Conservation (phyloP, 2,329 filamentous ascomycete species). For the Didymella pomorum region DNA sequence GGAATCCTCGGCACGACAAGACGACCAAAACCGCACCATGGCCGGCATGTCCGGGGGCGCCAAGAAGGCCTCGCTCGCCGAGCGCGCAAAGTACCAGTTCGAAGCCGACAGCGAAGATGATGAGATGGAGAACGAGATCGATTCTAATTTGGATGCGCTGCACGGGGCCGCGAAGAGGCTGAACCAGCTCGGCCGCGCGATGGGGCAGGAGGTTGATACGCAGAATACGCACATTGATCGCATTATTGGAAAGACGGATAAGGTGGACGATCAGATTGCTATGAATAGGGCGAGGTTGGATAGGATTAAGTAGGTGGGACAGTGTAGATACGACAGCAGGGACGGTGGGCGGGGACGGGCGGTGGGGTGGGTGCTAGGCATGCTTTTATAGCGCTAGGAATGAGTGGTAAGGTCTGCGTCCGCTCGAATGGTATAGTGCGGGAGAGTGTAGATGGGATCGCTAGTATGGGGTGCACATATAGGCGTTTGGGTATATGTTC, state of each 20-base stretch:
- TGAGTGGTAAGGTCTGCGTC: too few species aligned
- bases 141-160: slow-evolving; percentile 60
- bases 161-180: slow-evolving; percentile 71
- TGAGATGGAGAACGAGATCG: slow-evolving; percentile 67
- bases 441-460: not conserved
- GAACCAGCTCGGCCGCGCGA: slow-evolving; percentile 76
- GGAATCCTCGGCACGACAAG: slow-evolving; percentile 41
- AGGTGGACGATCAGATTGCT: slow-evolving; percentile 77
- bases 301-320: slow-evolving; percentile 64
- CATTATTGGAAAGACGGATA: slow-evolving; percentile 84
- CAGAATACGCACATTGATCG: slow-evolving; percentile 81
- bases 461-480: not conserved
- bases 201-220: slow-evolving; percentile 75
- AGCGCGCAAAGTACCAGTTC: slow-evolving; percentile 48
- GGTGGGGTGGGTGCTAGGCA: too few species aligned
- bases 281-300: slow-evolving; percentile 78
- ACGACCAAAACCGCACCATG: slow-evolving; percentile 31
- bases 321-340: too few species aligned
- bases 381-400: too few species aligned
- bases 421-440: too few species aligned
- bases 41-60: slow-evolving; percentile 22
- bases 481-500: not conserved
- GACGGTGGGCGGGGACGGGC: too few species aligned
- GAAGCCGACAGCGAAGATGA: slow-evolving; percentile 57
- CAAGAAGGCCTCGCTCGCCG: slow-evolving; percentile 39